Evolutionary conservation across 169 alveolate genomes (phyloP), one percentile per base, ranked within the genome.

Genomic region (Plasmodium vivax): DNA sequence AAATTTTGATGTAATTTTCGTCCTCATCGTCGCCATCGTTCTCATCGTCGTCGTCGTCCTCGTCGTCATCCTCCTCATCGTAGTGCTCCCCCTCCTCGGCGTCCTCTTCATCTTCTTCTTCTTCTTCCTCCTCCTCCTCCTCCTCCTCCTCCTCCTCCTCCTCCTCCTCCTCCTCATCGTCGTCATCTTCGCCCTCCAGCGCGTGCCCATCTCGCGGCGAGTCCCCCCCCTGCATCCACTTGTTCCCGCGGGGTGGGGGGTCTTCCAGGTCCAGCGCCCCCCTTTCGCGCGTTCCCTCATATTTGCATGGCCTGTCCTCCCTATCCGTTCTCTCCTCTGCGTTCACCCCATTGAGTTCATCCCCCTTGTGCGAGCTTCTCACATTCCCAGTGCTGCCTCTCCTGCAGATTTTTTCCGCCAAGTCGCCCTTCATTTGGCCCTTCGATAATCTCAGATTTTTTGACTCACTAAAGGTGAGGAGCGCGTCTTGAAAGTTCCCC

Each of bases 341-440:
- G n/a, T 34, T 30, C 9, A 45, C 23, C 75, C 54, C 75, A 72
- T 73, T 85, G 62, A 84, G 2, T n/a, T 73, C 93, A 58, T 58
- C 74, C 74, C 74, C 74, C 5, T 58, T 58, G 32, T 58, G 23
- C 74, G 36, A 16, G 32, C 2, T 58, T 58, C 74, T 4, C 32
- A 23, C 74, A 58, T 58, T 58, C 5, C 34, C 74, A 3, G 32
- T 58, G 19, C 7, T 58, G 23, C 36, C 74, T 12, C 23, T 58
- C 19, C 32, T 58, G 74, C 34, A 19, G 32, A 58, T 23, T n/a
- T 16, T 23, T 58, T 58, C 74, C 12, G 32, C 12, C 74, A 58
- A 14, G 2, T 58, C 12, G 8, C 14, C 32, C 74, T 0, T 7
- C 74, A 8, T 23, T 19, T 58, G 74, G 2, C 16, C 74, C 32